Evolutionary conservation across 805 yeast species (phyloP), one percentile per base, ranked within the genome.

Genomic region (Saccharomycopsis sp.): DNA sequence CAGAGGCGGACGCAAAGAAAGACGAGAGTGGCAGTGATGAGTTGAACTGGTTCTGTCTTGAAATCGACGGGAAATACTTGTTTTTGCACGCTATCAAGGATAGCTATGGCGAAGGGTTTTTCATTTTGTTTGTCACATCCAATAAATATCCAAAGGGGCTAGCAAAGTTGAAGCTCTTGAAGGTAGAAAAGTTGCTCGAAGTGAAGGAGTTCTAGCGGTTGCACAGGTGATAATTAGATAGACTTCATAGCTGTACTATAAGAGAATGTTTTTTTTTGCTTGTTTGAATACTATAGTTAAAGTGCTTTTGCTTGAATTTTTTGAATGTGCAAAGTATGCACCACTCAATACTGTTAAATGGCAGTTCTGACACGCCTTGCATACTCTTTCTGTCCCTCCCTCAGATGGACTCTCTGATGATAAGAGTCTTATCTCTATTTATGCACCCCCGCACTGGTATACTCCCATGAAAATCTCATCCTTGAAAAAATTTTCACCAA

Each of bases 61-160:
- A 51, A 24, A 34, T 60, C 9, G 59, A 55, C 21, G 50, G 48
- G 7, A 60, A 58, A n/a, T 34, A 47, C 41, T 34, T 60, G 7
- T 58, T 60, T 24, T 34, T 58, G 9, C 57, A 60, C 47, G 51
- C 41, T 50, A 52, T 60, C 12, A 40, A 20, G 18, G 50, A 51
- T 47, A 60, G 58, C 29, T 21, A 41, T 8, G 48, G 44, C 16
- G 61, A 60, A 34, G 51, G 55, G 24, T 60, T 47, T 50, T 57
- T 57, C 4, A 7, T 60, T 20, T 29, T 60, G 55, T 44, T 52
- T 1, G 51, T 58, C 1, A 53, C 59, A 4, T 52, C 55, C 15
- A 40, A 44, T 14, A 29, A 34, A 3, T 60, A 58, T 34, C 61
- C 63, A 5, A 57, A 54, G 40, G 61, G 61, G 2, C 52, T 60